These are phyloP conservation scores for Bromus sterilis DNA, from an alignment of 176 grass and related monocot species.

Conservation along the genomic window DNA sequence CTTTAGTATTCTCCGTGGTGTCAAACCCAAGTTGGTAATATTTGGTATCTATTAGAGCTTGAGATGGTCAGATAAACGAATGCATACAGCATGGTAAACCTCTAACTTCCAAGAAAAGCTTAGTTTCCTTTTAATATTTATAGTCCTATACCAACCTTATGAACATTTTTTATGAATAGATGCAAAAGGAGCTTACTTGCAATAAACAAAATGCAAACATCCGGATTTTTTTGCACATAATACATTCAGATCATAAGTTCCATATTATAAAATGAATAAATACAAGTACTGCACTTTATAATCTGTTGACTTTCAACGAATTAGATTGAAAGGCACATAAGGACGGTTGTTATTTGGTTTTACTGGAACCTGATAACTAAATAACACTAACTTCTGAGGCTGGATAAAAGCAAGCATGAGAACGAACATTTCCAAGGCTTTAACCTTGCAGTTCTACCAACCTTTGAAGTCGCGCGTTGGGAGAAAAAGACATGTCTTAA, in stretches of 20 bases:
- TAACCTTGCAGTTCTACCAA: conserved; percentile 18
- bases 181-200: not conserved
- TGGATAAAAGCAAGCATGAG: not conserved
- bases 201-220: not conserved
- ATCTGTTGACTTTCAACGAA: not conserved
- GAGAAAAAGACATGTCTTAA: conserved; percentile 75
- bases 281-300: not conserved
- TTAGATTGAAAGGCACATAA: not conserved
- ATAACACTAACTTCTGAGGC: conserved; percentile 3
- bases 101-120: not conserved
- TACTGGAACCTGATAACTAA: not conserved
- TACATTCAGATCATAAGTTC: not conserved
- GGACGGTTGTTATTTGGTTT: not conserved
- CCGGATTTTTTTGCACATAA: not conserved
- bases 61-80: conserved; percentile 13
- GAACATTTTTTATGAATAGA: not conserved
- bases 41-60: conserved; percentile 52
- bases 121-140: not conserved
- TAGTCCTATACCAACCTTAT: not conserved
- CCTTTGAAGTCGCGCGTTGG: conserved; percentile 90
- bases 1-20: conserved; percentile 59
- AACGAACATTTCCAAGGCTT: not conserved
- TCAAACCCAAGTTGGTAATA: conserved; percentile 56
- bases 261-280: not conserved
- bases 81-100: not conserved